Conservation (phyloP, 2,329 filamentous ascomycete genomes). For the Nigrospora sphaerica region DNA sequence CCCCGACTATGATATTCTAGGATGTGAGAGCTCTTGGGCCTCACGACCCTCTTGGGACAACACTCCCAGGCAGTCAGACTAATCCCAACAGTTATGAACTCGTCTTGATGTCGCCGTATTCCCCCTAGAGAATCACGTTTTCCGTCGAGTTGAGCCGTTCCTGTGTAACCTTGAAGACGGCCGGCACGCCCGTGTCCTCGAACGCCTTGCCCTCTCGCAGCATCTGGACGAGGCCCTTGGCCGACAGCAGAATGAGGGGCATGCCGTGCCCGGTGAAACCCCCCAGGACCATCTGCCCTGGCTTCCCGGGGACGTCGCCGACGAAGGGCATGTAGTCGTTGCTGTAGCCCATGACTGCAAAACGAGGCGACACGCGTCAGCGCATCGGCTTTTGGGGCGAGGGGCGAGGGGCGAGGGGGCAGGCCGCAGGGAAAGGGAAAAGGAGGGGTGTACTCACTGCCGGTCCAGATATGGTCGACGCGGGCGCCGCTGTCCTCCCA, state of each 20-base stretch:
- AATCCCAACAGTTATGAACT: no score
- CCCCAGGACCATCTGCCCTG: conserved; percentile 34
- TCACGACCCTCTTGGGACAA: no score
- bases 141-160: conserved; percentile 14
- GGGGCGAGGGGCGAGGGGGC: not conserved
- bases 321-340: conserved; percentile 35
- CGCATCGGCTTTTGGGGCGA: no score
- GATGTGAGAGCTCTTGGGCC: no score
- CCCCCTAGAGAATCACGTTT: conserved; percentile 5
- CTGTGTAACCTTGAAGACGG: conserved; percentile 24
- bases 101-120: no score
- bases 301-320: conserved; percentile 30
- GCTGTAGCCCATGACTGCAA: conserved; percentile 33
- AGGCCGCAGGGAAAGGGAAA: not conserved
- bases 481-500: conserved; percentile 37
- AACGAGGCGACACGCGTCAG: no score
- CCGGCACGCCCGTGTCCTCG: conserved; percentile 27
- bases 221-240: conserved; percentile 33
- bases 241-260: conserved; percentile 33
- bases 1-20: no score
- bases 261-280: conserved; percentile 47
- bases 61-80: no score
- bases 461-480: conserved; percentile 20
- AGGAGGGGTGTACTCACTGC: conserved; percentile 1
- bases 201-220: conserved; percentile 20